Base-by-base conservation (phyloP, 768 basidiomycete genomes). In the Naganishia onofrii region DNA sequence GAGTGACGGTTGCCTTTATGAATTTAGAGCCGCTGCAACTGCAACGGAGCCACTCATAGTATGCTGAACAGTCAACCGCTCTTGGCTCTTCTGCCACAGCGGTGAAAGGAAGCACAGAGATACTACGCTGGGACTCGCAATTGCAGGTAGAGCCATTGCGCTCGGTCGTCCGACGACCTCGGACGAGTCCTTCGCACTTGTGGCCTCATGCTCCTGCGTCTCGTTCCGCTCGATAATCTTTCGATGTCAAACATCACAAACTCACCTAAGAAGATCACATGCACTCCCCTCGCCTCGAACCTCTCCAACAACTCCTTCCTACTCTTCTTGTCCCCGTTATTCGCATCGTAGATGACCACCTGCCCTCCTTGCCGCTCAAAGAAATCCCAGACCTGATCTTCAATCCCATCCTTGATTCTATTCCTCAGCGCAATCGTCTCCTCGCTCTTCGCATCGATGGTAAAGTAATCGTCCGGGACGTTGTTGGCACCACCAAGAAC, bases 311-410 rank as follows among this genome's bases (percentile, higher is more conserved):
- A 80, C 26, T 83, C 83, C 71, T 89, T 87, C 67, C 96, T 83
- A 34, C 85, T 85, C 56, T 84, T 85, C 26, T 84, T 84, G 8
- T 87, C 87, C 0, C 93, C 93, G 75, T 97, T 97, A 78, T 99
- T 99, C 32, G 96, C 96, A 79, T 99, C 96, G 83, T 97, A 98
- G 72, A 99, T 94, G 44, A 95, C 92, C 29, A 98, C 94, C 80
- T 99, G 96, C 0, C 95, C 96, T 6, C 92, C 76, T 53, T 84
- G 81, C 32, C 78, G 90, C 2, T 81, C 84, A 81, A 95, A 98
- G 82, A 90, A 96, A 72, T 92, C 87, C 87, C 87, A 89, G 51
- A 98, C 92, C 57, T 89, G 83, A 79, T 90, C 85, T 82, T 97
- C 93, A 72, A 96, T 91, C n/a, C 89, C 91, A 0, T 85, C 84